Evolutionary conservation across 2,329 filamentous ascomycete genomes (phyloP).

Genomic region (Fusarium pseudograminearum): DNA sequence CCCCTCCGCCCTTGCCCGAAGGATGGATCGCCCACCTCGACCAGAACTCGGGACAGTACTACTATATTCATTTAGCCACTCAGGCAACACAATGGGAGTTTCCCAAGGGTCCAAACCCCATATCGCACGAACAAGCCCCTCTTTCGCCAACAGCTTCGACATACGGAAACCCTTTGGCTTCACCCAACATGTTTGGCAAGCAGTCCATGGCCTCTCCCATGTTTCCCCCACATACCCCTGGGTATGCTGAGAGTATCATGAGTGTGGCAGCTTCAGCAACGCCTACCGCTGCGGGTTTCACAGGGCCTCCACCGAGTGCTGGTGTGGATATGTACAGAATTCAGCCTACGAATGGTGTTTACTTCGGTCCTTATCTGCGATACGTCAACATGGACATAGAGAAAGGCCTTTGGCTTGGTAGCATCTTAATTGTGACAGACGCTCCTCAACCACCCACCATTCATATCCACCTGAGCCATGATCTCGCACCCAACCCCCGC

Average conservation of each 20-base stretch:
- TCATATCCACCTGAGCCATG: conserved; percentile 89
- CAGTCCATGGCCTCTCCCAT: conserved; percentile 78
- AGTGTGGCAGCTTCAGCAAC: conserved; percentile 80
- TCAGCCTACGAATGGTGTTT: conserved; percentile 93
- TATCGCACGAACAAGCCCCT: conserved; percentile 84
- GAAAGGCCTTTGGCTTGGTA: conserved; percentile 89
- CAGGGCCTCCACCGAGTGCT: conserved; percentile 86
- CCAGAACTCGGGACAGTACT: conserved; percentile 95
- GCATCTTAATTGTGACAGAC: conserved; percentile 93
- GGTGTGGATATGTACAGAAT: conserved; percentile 96
- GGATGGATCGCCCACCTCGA: conserved; percentile 99
- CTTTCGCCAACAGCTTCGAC: conserved; percentile 84
- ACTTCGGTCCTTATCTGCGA: conserved; percentile 95
- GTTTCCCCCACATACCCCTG: conserved; percentile 83
- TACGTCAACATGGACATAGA: conserved; percentile 99
- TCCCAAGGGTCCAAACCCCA: conserved; percentile 91
- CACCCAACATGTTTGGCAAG: conserved; percentile 70
- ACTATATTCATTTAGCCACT: conserved; percentile 95
- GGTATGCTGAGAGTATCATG: conserved; percentile 87
- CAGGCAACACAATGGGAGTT: conserved; percentile 99
- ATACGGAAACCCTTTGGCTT: conserved; percentile 79
- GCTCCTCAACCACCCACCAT: conserved; percentile 93
- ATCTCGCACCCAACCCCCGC: conserved; percentile 91
- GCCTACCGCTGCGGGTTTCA: conserved; percentile 84
- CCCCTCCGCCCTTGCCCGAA: conserved; percentile 92